These are phyloP conservation scores for Ilyonectria sp. DNA, from an alignment of 2,329 filamentous ascomycete species.

Conservation along the genomic window DNA sequence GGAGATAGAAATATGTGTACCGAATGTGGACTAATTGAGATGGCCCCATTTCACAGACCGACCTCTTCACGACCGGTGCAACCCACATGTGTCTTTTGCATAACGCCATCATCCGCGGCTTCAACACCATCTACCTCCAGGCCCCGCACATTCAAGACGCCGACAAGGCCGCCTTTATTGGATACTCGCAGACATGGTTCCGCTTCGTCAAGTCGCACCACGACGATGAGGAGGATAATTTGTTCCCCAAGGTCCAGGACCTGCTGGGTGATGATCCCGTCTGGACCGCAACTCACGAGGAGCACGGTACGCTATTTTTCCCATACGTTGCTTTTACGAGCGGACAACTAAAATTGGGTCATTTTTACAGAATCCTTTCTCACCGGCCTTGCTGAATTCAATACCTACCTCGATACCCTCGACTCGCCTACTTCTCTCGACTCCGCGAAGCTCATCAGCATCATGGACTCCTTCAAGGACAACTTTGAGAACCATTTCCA, in stretches of 20 bases:
- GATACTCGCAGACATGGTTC: conserved; percentile 71
- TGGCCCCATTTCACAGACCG: conserved; percentile 57
- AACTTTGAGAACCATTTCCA: conserved; percentile 70
- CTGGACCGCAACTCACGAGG: conserved; percentile 67
- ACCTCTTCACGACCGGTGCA: conserved; percentile 71
- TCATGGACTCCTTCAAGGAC: conserved; percentile 66
- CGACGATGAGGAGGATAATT: conserved; percentile 70
- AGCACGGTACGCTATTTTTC: conserved; percentile 63
- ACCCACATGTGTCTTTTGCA: conserved; percentile 75
- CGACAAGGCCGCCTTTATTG: conserved; percentile 71
- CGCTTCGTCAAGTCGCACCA: conserved; percentile 73
- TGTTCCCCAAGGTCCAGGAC: conserved; percentile 70
- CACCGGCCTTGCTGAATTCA: conserved; percentile 65
- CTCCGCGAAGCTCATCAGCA: conserved; percentile 59
- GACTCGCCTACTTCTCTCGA: conserved; percentile 60
- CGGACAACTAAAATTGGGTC: not conserved
- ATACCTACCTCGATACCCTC: conserved; percentile 65
- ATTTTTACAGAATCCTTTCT: conserved; percentile 62
- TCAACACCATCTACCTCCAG: conserved; percentile 75
- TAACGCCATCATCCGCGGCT: conserved; percentile 74
- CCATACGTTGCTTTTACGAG: not conserved
- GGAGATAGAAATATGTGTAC: not conserved
- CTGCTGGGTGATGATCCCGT: conserved; percentile 65
- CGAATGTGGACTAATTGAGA: not conserved
- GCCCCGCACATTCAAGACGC: conserved; percentile 64